Evolutionary conservation across 1,284 basidiomycete genomes (phyloP), one percentile per base, ranked within the genome.

Genomic region (Clitocybe nebularis): DNA sequence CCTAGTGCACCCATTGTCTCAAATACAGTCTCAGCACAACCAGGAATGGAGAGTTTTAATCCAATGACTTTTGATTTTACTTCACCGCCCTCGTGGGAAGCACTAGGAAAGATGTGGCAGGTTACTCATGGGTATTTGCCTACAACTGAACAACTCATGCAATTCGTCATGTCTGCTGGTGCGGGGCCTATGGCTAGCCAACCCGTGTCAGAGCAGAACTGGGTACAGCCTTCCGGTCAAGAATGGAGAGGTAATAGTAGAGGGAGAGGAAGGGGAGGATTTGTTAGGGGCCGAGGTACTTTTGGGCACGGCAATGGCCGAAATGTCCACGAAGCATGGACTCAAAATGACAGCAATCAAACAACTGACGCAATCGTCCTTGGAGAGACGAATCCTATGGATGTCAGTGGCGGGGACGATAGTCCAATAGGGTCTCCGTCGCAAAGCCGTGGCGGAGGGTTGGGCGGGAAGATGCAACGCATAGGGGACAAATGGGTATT

Each of bases 401-500:
- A 46, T 47, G 47, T 25, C 19, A 28, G 37, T 36, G 28, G 41
- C 16, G 39, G 13, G 34, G 49, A 51, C 6, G 36, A 30, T 5
- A 41, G 35, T 5, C 39, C 37, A 30, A 43, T 24, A 22, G 34
- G 36, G 41, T 40, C 20, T 10, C 21, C n/a, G 23, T 14, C 39
- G 16, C 49, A 47, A 41, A 39, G 37, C 39, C 46, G 46, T 16
- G 45, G 43, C 32, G 63, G 60, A 17, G 64, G 63, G 3, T 39
- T 54, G 22, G 66, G 67, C 10, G 81, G 81, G 23, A 66, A 71
- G 45, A 88, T 88, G 84, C 77, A 80, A 62, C 76, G 70, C 54
- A 67, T 86, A 13, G 84, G 79, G 25, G 85, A 81, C 59, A 77
- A 74, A 54, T 86, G 84, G 85, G 63, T 82, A 46, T 87, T 84